Evolutionary conservation across 352 stramenopile species (phyloP).

Genomic region (Phytophthora fragariaefolia): DNA sequence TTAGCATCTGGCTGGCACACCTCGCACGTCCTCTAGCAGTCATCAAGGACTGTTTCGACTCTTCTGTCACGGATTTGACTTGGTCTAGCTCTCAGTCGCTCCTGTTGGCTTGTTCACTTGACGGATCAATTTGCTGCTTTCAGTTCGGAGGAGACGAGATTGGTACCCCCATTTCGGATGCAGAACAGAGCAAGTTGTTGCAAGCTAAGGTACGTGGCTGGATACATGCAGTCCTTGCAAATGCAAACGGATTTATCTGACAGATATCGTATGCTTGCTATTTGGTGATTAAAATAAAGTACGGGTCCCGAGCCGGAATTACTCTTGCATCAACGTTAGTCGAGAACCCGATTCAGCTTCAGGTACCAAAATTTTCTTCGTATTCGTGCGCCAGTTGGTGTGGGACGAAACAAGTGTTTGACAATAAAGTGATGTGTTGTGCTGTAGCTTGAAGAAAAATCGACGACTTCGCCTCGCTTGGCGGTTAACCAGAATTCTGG

Average conservation of each 20-base stretch:
- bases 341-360: constrained; percentile 82
- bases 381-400: not conserved
- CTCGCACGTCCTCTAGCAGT: constrained; percentile 76
- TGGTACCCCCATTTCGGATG: constrained; percentile 69
- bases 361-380: too few species aligned
- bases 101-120: constrained; percentile 77
- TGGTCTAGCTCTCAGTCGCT: constrained; percentile 69
- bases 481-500: constrained; percentile 13
- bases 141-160: constrained; percentile 74
- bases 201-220: constrained; percentile 67
- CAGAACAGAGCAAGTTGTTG: constrained; percentile 80
- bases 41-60: constrained; percentile 87
- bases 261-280: not conserved
- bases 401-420: constrained; percentile 6
- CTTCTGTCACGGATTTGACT: constrained; percentile 81
- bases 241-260: too few species aligned
- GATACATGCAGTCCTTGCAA: too few species aligned
- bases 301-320: constrained; percentile 80
- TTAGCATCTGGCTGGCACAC: constrained; percentile 89
- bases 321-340: constrained; percentile 81
- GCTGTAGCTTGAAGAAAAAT: constrained; percentile 72
- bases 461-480: constrained; percentile 29
- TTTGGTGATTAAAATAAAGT: constrained; percentile 43
- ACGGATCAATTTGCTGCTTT: constrained; percentile 88
- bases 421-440: constrained; percentile 8